Evolutionary conservation across 441 rosid species (phyloP), one percentile per base, ranked within the genome.

Genomic region (Syzygium syzygioides): DNA sequence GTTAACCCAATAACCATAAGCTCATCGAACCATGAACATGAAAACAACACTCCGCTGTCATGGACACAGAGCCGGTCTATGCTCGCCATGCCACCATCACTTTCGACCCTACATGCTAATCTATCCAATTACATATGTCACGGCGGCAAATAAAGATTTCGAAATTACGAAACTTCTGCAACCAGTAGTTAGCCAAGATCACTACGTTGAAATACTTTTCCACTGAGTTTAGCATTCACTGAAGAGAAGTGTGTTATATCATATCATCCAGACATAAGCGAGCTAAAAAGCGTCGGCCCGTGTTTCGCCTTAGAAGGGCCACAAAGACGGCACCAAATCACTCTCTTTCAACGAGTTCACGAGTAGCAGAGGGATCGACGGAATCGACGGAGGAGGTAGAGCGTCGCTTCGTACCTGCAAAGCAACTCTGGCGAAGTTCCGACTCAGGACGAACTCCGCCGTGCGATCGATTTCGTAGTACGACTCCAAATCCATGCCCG

Each of bases 381-480:
- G n/a, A 37, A 71, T 20, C n/a, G 9, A 41, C n/a, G 41, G 34
- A 32, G 17, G 52, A 41, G 60, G 76, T 0, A 9, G 50, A 55
- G 28, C 2, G 76, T 9, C 52, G 83, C 48, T 76, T 41, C 9
- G 48, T 90, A 96, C 99, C 96, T 97, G 99, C 92, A 96, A 90
- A 91, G 98, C 97, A 50, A 95, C 94, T 92, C 94, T 95, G 83
- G 92, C 87, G 91, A 94, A 95, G 92, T 89, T 93, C 84, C 94
- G 88, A 88, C 90, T 87, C 90, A 83, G 91, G 85, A 95, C 94
- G 95, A 95, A 96, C 90, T 92, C 94, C 28, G 93, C 96, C 5
- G 98, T 94, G 48, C 90, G 93, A 56, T 84, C 87, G 76, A 96
- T 95, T 79, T 97, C 99, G 91, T 93, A 95, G 76, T 86, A 91